A percentile compares a stretch with the other conserved stretches of the same genome.
phyloP scores from a whole-genome alignment of 371 early-diverging fungal genomes.

The Syncephalastrum monosporum region DNA sequence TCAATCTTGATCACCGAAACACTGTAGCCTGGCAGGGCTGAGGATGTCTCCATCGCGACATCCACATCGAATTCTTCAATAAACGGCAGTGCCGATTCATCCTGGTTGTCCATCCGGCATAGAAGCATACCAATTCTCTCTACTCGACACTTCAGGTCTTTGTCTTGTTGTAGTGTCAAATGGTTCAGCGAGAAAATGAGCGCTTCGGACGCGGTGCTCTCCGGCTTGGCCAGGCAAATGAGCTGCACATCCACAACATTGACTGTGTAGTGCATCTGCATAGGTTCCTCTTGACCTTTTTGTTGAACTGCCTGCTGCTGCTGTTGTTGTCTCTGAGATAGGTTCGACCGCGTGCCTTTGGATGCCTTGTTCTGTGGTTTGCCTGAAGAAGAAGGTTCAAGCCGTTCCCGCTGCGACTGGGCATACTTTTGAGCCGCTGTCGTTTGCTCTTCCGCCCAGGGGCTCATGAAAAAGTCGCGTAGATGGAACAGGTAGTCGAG shows the following conservation, averaged over 20 bases:
- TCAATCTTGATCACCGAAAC: slow-evolving; percentile 61
- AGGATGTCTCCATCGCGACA: slow-evolving; percentile 59
- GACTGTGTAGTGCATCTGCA: slow-evolving; percentile 54
- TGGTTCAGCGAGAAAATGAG: slow-evolving; percentile 82
- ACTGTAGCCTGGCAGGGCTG: slow-evolving; percentile 50
- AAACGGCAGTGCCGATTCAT: slow-evolving; percentile 74
- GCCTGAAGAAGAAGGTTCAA: background rate
- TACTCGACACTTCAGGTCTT: slow-evolving; percentile 60
- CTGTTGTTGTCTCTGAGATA: background rate
- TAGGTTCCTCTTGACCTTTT: slow-evolving; percentile 8
- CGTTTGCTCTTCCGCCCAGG: slow-evolving; percentile 33
- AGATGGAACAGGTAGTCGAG: slow-evolving; percentile 80
- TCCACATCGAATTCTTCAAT: slow-evolving; percentile 82
- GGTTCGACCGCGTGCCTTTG: background rate
- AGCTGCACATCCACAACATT: slow-evolving; percentile 82
- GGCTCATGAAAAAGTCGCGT: slow-evolving; percentile 68
- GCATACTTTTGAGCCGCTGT: slow-evolving; percentile 47
- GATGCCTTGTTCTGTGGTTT: slow-evolving; percentile 11
- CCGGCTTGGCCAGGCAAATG: slow-evolving; percentile 79
- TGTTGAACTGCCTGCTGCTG: slow-evolving; percentile 7
- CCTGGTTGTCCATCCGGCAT: slow-evolving; percentile 82
- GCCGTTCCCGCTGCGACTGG: slow-evolving; percentile 29
- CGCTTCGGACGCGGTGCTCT: slow-evolving; percentile 74
- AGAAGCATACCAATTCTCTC: slow-evolving; percentile 85
- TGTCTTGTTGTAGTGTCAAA: slow-evolving; percentile 68